A percentile compares a stretch with the other conserved stretches of the same genome.
These are phyloP conservation scores for Patellifolia procumbens DNA, from an alignment of 179 eudicot species.

Conservation along the genomic window DNA sequence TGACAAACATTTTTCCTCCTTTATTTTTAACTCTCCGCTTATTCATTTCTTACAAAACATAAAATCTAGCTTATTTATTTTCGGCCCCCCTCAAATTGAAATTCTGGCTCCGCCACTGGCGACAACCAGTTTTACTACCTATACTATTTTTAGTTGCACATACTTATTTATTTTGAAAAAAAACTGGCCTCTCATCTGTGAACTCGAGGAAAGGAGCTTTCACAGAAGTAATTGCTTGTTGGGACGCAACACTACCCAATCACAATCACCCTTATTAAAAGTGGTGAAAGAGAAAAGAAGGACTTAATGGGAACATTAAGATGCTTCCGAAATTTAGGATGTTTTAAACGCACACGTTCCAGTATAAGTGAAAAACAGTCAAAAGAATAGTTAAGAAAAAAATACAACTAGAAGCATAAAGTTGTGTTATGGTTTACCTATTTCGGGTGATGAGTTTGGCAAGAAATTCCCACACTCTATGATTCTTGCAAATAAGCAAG, in stretches of 20 bases:
- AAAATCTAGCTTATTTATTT: too few relatives aligned
- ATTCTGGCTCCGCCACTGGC: too few relatives aligned
- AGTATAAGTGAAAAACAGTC: not conserved
- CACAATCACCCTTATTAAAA: constrained; percentile 2
- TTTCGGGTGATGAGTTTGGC: constrained; percentile 73
- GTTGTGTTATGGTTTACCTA: constrained; percentile 46
- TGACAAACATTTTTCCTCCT: too few relatives aligned
- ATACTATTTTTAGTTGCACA: too few relatives aligned
- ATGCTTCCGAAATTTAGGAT: constrained; percentile 3
- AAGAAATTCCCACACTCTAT: constrained; percentile 73
- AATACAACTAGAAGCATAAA: not conserved
- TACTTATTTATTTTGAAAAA: too few relatives aligned
- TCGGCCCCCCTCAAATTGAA: too few relatives aligned
- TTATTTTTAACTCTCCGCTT: too few relatives aligned
- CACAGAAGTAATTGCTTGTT: constrained; percentile 12
- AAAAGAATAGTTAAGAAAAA: constrained; percentile 14
- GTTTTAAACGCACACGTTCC: constrained; percentile 18
- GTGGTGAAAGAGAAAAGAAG: not conserved
- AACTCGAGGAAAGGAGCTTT: constrained; percentile 5
- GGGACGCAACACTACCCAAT: constrained; percentile 17
- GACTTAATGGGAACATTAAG: not conserved
- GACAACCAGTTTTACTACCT: too few relatives aligned
- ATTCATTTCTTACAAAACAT: too few relatives aligned
- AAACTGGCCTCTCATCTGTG: constrained; percentile 1
- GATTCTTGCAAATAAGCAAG: constrained; percentile 78